These are phyloP conservation scores for Nitzschia palea DNA, from an alignment of 108 stramenopile genomes.

Conservation along the genomic window DNA sequence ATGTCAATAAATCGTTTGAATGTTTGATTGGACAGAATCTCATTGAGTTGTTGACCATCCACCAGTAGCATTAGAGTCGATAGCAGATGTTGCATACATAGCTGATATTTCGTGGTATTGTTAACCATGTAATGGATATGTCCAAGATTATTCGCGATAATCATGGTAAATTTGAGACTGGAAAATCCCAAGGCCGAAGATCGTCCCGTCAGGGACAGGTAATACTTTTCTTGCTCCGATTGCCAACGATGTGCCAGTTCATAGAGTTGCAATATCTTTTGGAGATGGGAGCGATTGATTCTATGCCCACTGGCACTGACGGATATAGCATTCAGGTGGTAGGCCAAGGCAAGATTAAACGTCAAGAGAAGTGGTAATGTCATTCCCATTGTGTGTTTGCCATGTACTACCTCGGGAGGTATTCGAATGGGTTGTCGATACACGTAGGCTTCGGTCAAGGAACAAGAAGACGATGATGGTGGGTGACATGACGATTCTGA, in stretches of 20 bases:
- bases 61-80: conserved; percentile 29
- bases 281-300: not conserved
- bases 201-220: not conserved
- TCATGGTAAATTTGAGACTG: conserved; percentile 24
- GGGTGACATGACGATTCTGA: not conserved
- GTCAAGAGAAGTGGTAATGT: conserved; percentile 12
- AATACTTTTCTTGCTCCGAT: not conserved
- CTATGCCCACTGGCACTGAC: not conserved
- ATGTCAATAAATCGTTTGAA: conserved; percentile 7
- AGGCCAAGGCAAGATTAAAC: conserved; percentile 28
- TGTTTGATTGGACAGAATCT: not conserved
- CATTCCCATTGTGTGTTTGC: conserved; percentile 11
- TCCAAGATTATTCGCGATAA: conserved; percentile 34
- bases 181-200: not conserved
- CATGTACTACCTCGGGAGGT: conserved; percentile 2
- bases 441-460: not conserved
- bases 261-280: conserved; percentile 16
- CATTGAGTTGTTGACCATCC: not conserved
- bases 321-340: conserved; percentile 9
- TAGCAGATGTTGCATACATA: conserved; percentile 30
- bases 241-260: conserved; percentile 25
- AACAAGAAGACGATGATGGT: not conserved
- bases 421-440: conserved; percentile 23
- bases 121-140: conserved; percentile 26
- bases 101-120: conserved; percentile 13